Base-by-base conservation (phyloP, 306 rosid species). In the Gastrolobium villosum region DNA sequence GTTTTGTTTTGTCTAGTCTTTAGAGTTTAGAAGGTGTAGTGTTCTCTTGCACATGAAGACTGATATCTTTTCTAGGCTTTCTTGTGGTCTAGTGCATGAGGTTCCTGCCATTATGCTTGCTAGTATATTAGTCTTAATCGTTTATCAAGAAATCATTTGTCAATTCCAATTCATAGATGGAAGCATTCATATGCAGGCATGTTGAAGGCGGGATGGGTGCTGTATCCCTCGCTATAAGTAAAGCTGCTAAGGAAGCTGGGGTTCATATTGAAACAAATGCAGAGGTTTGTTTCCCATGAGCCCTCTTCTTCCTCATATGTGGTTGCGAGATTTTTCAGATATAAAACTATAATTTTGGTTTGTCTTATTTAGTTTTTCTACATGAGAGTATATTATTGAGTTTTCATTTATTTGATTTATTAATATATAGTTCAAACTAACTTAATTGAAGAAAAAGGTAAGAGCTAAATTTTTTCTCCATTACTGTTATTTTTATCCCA, bases 191-290 rank as follows among this genome's bases (percentile, higher is more conserved):
- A 63, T 80, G 69, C 61, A 91, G 96, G 67, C 87, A 89, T 70
- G 96, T 91, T 52, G 96, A 91, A 87, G 96, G 92, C 81, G 96
- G 96, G 66, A 89, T 89, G 96, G 96, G 96, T 37, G 84, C 96
- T 37, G 91, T 91, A 76, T 91, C 96, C 71, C 11, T 57, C 69
- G 90, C 96, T 39, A 86, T 91, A 34, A 57, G 89, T 54, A 84
- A 84, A 67, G 92, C 93, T 26, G 96, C 96, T 39, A 80, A 50
- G 84, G 93, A 89, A 87, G 93, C 88, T 53, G 92, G 93, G 66
- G 93, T 84, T 80, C 85, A 65, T 77, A 84, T 89, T 36, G 81
- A 87, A 72, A 87, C 96, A 50, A 76, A 49, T 78, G 82, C 89
- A 36, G 91, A 89, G 91, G 96, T 89, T 56, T 65, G 70, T 70